Evolutionary conservation across 2,329 filamentous ascomycete genomes (phyloP).

Genomic region (Clonostachys byssicola): DNA sequence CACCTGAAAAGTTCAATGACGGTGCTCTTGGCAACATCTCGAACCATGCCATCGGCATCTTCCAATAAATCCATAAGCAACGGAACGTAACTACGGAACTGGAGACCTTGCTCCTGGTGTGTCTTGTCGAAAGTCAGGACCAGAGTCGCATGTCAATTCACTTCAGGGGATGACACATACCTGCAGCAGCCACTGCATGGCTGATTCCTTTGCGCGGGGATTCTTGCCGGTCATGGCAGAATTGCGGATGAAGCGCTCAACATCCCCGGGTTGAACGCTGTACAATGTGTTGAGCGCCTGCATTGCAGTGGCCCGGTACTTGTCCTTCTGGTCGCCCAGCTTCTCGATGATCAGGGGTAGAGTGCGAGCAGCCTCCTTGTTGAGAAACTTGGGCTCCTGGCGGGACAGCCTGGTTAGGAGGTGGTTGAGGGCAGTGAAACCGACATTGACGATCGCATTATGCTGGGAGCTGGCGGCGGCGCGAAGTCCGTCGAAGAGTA

Average conservation of each 20-base stretch:
- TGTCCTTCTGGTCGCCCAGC: slow-evolving; percentile 84
- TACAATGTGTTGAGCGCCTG: slow-evolving; percentile 78
- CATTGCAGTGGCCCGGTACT: slow-evolving; percentile 69
- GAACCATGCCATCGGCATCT: slow-evolving; percentile 83
- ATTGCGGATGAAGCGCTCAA: slow-evolving; percentile 77
- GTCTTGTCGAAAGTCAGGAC: slow-evolving; percentile 44
- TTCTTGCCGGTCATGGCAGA: slow-evolving; percentile 77
- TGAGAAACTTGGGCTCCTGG: slow-evolving; percentile 73
- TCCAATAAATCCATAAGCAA: slow-evolving; percentile 82
- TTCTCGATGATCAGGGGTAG: slow-evolving; percentile 77
- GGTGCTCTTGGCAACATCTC: slow-evolving; percentile 77
- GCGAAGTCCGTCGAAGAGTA: slow-evolving; percentile 79
- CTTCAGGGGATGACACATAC: slow-evolving; percentile 29
- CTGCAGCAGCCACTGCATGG: slow-evolving; percentile 80
- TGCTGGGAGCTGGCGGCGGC: slow-evolving; percentile 73
- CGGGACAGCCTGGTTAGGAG: slow-evolving; percentile 80
- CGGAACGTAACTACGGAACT: slow-evolving; percentile 80
- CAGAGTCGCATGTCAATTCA: not conserved
- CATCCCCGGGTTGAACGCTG: slow-evolving; percentile 62
- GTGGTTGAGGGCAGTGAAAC: slow-evolving; percentile 84
- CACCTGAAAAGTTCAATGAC: slow-evolving; percentile 85
- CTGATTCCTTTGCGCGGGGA: slow-evolving; percentile 76
- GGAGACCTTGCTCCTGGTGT: slow-evolving; percentile 74
- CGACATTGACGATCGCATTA: slow-evolving; percentile 72
- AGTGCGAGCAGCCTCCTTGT: slow-evolving; percentile 66